Evolutionary conservation across 225 moss, liverwort and hornwort genomes (phyloP), one percentile per base, ranked within the genome.

Genomic region (Pseudisothecium myosuroides): DNA sequence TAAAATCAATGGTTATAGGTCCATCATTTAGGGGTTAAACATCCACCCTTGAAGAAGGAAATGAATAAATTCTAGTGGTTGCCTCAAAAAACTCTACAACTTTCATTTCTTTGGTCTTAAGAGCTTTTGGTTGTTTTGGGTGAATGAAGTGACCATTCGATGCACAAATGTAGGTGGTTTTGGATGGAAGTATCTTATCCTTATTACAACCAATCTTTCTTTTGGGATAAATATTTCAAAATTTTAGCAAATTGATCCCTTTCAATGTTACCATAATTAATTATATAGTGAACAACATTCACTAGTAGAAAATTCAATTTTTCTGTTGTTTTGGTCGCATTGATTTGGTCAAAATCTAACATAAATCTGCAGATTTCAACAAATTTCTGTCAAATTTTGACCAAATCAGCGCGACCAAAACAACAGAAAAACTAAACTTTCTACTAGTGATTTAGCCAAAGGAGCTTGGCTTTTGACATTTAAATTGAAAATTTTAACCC

Each of bases 171-270:
- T 26, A 41, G 14, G 14, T 41, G 3, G 3, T 37, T 20, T 20
- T 6, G 37, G 37, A 6, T 71, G 26, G 1, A 41, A 15, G 26
- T 26, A 9, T 71, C 15, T 14, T 14, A 41, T 26, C 21, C 5
- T 71, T 71, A 4, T 71, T 41, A 26, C 41, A 71, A 71, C 14
- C 14, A 7, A 71, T 71, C 41, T 41, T 24, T 41, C 13, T 39
- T n/a, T 14, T 71, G 5, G 8, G 0, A 7, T 8, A 41, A 26
- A 41, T 39, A 41, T 41, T 14, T 8, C 2, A 1, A 8, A 1
- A 15, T 41, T 14, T 71, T 0, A 69, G 0, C 7, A 71, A 26
- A 4, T 34, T 8, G 2, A 41, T 71, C 19, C 26, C 3, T 5
- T 5, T 26, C 26, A 24, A 31, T 21, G 11, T 6, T 6, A 37